These are phyloP conservation scores for Rhodomyrtus psidioides DNA, from an alignment of 441 rosid species.

Conservation along the genomic window DNA sequence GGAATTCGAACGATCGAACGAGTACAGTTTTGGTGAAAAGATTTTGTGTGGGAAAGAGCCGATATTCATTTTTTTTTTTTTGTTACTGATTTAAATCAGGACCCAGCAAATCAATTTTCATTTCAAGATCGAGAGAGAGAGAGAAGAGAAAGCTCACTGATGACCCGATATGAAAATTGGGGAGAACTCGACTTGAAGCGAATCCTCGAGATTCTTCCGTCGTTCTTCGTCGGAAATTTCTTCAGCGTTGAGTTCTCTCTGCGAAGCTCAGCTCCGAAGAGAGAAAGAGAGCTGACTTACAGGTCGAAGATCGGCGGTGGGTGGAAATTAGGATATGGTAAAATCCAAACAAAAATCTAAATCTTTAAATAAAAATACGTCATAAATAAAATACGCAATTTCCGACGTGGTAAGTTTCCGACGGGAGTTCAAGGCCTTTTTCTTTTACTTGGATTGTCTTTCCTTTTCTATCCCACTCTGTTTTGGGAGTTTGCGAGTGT, in stretches of 20 bases:
- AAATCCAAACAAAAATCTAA: background rate
- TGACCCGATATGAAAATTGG: background rate
- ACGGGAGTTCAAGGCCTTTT: no score
- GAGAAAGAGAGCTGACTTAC: background rate
- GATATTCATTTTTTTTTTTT: background rate
- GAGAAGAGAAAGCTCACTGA: background rate
- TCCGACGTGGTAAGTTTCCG: background rate
- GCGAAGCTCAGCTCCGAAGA: background rate
- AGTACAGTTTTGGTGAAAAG: background rate
- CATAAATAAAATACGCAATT: background rate
- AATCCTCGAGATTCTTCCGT: background rate
- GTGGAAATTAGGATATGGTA: background rate
- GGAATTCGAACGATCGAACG: background rate
- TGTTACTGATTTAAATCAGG: background rate
- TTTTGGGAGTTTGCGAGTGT: no score
- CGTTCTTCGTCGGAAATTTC: background rate
- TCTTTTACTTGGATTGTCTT: no score
- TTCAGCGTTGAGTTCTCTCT: background rate
- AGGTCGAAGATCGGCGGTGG: background rate
- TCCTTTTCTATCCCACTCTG: no score
- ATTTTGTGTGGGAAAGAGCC: background rate
- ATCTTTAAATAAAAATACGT: background rate
- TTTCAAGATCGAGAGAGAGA: background rate
- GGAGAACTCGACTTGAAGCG: background rate
- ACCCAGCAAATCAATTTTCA: background rate